Evolutionary conservation across 805 yeast genomes (phyloP).

Genomic region (Lipomyces orientalis): DNA sequence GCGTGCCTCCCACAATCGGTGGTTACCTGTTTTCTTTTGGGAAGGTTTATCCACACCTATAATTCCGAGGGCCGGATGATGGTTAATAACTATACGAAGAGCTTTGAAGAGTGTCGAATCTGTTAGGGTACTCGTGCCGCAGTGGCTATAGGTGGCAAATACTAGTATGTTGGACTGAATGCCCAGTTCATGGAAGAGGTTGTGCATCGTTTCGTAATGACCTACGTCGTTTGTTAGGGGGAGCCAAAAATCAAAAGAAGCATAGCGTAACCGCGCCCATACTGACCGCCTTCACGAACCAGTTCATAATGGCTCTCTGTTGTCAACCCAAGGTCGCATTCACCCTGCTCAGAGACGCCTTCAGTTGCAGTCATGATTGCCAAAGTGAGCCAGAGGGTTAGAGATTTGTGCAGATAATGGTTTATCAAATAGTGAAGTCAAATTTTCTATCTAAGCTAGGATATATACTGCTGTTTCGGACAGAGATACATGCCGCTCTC

Average conservation of each 20-base stretch:
- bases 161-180: not conserved
- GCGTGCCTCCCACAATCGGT: not conserved
- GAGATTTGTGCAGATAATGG: too few relatives aligned
- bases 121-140: not conserved
- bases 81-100: not conserved
- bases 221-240: not conserved
- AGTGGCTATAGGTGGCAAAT: not conserved
- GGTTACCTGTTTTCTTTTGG: not conserved
- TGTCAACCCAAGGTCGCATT: not conserved
- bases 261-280: not conserved
- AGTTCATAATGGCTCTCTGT: not conserved
- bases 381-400: too few relatives aligned
- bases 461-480: too few relatives aligned
- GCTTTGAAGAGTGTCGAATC: not conserved
- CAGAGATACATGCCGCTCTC: too few relatives aligned
- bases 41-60: not conserved
- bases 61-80: not conserved
- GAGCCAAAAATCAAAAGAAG: not conserved
- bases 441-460: too few relatives aligned
- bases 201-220: not conserved
- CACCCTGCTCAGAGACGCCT: not conserved
- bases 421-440: too few relatives aligned
- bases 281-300: not conserved
- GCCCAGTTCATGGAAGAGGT: constrained; percentile 1
- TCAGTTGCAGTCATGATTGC: too few relatives aligned